Base-by-base conservation (phyloP, 306 rosid species). In the Casuarina cunninghamiana region DNA sequence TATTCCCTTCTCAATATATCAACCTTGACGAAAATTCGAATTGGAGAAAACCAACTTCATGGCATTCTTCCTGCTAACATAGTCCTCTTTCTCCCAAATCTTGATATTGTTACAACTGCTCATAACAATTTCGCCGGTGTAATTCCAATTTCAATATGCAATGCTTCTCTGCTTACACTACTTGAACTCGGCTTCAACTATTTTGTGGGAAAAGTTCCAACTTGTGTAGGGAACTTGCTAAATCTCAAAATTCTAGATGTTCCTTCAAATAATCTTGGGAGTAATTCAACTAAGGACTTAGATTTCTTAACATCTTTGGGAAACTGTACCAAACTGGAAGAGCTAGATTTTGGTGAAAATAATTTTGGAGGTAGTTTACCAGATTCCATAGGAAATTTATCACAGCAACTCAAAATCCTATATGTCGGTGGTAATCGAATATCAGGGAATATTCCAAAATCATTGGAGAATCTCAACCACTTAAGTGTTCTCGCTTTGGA, bases 291-390 rank as follows among this genome's bases (percentile, higher is more conserved):
- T 3, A 79, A 71, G 19, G 84, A 84, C 72, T 78, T 80, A 74
- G 75, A 68, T 1, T 88, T 83, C 77, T 42, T 85, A 19, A 42
- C 79, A 10, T 13, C 80, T 17, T 69, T 86, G 75, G 12, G 37
- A 54, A 82, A 86, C 3, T 75, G 82, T 55, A 88, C 80, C 74
- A 26, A 37, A 19, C 37, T 86, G 70, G 0, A 61, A n/a, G 0
- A 1, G 0, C 5, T 88, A 1, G 9, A 3, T 44, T 35, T 88
- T 1, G 1, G 51, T 2, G 0, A 0, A 0, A 86, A 88, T 63
- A 81, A 77, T 4, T 88, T 88, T 67, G 85, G 86, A 67, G 89
- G 88, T 39, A 60, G 6, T 38, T 75, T 88, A 15, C 86, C 88
- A 2, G 45, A 68, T 0, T 53, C 68, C 2, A 10, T 79, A 10